phyloP scores from a whole-genome alignment of 805 yeast genomes.

The Phaffomyces opuntiae region DNA sequence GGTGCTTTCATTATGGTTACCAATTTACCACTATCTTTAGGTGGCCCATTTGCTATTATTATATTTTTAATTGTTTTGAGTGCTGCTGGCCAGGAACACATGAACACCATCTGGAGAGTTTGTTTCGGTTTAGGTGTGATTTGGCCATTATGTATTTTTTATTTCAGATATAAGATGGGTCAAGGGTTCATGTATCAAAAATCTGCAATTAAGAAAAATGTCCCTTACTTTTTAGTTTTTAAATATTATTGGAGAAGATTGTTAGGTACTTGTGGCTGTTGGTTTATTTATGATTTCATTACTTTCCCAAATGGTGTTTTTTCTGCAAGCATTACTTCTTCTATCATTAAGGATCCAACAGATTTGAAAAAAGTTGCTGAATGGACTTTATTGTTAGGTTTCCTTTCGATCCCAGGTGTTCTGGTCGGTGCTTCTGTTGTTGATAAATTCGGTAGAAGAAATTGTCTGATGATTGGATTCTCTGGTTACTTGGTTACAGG shows the following conservation, averaged over 20 bases:
- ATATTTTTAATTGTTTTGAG: constrained; percentile 62
- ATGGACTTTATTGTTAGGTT: constrained; percentile 63
- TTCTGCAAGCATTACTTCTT: constrained; percentile 51
- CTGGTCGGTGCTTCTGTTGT: constrained; percentile 59
- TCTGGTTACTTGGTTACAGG: constrained; percentile 66
- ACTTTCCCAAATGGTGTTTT: constrained; percentile 75
- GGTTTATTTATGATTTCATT: constrained; percentile 80
- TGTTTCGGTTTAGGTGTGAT: constrained; percentile 58
- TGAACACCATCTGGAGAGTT: constrained; percentile 58
- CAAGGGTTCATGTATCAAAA: constrained; percentile 58
- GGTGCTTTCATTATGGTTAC: constrained; percentile 60
- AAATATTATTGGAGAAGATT: constrained; percentile 64
- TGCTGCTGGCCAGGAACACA: constrained; percentile 42
- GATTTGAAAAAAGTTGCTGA: constrained; percentile 53
- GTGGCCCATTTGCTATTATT: constrained; percentile 71
- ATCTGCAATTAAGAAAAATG: constrained; percentile 51
- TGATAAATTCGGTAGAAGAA: constrained; percentile 63
- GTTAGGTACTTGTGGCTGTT: constrained; percentile 64
- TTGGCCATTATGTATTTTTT: constrained; percentile 68
- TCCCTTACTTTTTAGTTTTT: constrained; percentile 52
- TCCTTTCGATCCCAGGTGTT: constrained; percentile 68
- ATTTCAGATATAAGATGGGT: constrained; percentile 64
- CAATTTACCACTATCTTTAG: constrained; percentile 65
- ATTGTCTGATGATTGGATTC: constrained; percentile 66
- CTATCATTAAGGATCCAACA: constrained; percentile 34